A percentile compares a stretch with the other conserved stretches of the same genome.
Conservation (phyloP, 2,329 filamentous ascomycete species). For the Ophiocordyceps camponoti-floridani region DNA sequence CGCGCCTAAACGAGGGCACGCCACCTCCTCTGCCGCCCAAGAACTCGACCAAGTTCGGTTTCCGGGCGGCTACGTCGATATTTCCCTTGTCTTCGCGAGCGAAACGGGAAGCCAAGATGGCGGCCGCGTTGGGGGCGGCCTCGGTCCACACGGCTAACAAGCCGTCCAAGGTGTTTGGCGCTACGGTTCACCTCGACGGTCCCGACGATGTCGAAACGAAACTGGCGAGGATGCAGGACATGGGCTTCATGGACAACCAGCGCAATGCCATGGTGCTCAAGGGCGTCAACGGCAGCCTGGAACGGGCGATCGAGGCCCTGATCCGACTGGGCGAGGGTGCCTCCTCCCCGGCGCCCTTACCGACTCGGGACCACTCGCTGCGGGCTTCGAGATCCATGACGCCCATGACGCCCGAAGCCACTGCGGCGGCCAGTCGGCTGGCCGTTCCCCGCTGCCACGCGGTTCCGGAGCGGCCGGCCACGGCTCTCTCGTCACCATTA, state of each 20-base stretch:
- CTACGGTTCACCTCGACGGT: conserved; percentile 37
- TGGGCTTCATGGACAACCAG: conserved; percentile 79
- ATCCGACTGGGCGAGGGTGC: conserved; percentile 62
- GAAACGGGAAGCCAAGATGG: conserved; percentile 30
- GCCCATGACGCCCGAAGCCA: conserved; percentile 24
- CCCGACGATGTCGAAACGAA: conserved; percentile 55
- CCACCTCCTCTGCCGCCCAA: conserved; percentile 45
- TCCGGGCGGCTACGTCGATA: conserved; percentile 46
- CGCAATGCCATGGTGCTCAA: conserved; percentile 69
- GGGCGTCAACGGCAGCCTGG: conserved; percentile 67
- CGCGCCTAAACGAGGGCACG: conserved; percentile 36
- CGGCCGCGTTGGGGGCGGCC: conserved; percentile 8
- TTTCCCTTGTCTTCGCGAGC: conserved; percentile 44
- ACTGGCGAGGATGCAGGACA: conserved; percentile 59
- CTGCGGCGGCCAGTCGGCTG: conserved; percentile 13
- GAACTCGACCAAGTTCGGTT: conserved; percentile 42
- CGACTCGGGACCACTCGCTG: conserved; percentile 27
- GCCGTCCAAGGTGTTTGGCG: conserved; percentile 50
- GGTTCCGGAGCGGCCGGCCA: conserved; percentile 15
- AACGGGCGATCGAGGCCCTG: conserved; percentile 70
- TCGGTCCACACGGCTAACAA: conserved; percentile 35
- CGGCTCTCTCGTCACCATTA: conserved; percentile 29
- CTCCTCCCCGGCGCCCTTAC: conserved; percentile 14
- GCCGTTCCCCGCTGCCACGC: conserved; percentile 13
- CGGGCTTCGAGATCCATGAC: conserved; percentile 36